A percentile compares a stretch with the other conserved stretches of the same genome.
Conservation (phyloP, 768 basidiomycete species). For the Bullera alba region DNA sequence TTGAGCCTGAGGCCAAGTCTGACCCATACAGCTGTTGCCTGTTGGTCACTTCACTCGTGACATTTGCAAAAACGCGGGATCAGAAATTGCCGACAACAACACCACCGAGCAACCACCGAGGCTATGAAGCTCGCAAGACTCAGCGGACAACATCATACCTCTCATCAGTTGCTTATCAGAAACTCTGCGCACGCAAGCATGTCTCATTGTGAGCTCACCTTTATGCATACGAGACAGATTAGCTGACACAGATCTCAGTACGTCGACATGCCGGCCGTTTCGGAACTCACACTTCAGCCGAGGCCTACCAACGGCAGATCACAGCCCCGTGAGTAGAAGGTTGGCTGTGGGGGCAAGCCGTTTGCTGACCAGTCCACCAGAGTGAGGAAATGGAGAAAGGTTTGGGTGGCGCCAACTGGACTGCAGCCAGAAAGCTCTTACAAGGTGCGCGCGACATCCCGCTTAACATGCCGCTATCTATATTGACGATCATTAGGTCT, state of each 20-base stretch:
- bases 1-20: too few relatives aligned
- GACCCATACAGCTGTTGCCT: too few relatives aligned
- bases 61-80: too few relatives aligned
- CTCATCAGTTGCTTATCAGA: neutral
- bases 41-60: too few relatives aligned
- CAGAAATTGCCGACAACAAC: too few relatives aligned
- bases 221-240: too few relatives aligned
- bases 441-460: conserved; percentile 16
- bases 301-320: conserved; percentile 34
- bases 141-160: neutral
- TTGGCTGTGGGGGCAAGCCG: too few relatives aligned
- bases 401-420: conserved; percentile 35
- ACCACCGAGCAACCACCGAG: neutral
- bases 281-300: conserved; percentile 12
- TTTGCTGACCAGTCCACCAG: conserved; percentile 3
- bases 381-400: conserved; percentile 37
- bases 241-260: too few relatives aligned
- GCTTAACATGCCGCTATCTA: neutral
- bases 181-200: neutral
- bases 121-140: neutral
- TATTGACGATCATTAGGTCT: conserved; percentile 20
- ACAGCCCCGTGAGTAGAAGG: conserved; percentile 25
- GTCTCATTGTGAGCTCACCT: neutral
- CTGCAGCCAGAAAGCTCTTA: conserved; percentile 35
- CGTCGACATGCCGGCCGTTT: conserved; percentile 23